These are phyloP conservation scores for Cardamine occulta DNA, from an alignment of 345 rosid genomes.

Conservation along the genomic window DNA sequence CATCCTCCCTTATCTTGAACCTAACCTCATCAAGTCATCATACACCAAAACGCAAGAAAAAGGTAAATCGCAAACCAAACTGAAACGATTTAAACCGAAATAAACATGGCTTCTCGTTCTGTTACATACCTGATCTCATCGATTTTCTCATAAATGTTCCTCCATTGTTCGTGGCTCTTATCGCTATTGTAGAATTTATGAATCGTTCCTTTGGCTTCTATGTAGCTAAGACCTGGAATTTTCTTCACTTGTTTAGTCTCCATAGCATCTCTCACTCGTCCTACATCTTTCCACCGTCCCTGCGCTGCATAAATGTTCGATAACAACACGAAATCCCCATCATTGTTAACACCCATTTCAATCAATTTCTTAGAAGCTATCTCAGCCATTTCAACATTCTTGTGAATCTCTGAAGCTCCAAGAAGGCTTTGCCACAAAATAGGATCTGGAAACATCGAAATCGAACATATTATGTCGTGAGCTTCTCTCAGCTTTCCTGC, in stretches of 20 bases:
- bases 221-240: conserved; percentile 83
- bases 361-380: conserved; percentile 59
- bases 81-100: background rate
- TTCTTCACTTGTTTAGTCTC: conserved; percentile 74
- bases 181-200: conserved; percentile 79
- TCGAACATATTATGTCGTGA: conserved; percentile 60
- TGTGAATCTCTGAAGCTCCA: conserved; percentile 73
- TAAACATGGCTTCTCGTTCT: background rate
- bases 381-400: conserved; percentile 79
- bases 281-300: conserved; percentile 81
- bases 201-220: conserved; percentile 61
- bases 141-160: conserved; percentile 64
- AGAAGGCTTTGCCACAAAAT: conserved; percentile 88
- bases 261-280: conserved; percentile 77
- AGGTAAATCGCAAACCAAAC: background rate
- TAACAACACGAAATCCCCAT: conserved; percentile 78
- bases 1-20: conserved; percentile 66
- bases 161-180: conserved; percentile 60
- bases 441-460: conserved; percentile 67
- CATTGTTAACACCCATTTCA: conserved; percentile 73
- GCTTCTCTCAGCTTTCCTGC: conserved; percentile 79
- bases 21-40: conserved; percentile 66
- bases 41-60: conserved; percentile 16
- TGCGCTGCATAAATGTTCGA: conserved; percentile 81
- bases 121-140: conserved; percentile 58